A percentile compares a stretch with the other conserved stretches of the same genome.
Evolutionary conservation across 2,329 filamentous ascomycete species (phyloP).

Genomic region (Stemphylium vesicarium): DNA sequence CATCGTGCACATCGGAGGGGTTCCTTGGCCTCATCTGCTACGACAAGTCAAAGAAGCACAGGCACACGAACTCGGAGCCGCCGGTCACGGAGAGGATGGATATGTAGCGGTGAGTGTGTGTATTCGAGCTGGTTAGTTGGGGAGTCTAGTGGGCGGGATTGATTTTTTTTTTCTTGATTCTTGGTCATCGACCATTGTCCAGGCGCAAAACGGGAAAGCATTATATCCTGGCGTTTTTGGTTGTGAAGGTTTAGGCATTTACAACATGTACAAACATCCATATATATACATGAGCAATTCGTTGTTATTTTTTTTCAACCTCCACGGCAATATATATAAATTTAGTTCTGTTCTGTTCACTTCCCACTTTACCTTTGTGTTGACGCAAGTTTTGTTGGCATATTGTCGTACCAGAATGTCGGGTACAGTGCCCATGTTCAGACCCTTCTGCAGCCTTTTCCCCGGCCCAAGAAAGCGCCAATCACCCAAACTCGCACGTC

Average conservation of each 20-base stretch:
- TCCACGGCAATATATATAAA: too few species aligned
- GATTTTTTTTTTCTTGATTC: background rate
- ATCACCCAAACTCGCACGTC: background rate
- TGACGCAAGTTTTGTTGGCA: background rate
- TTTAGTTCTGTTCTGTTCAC: too few species aligned
- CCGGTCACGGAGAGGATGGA: conserved; percentile 33
- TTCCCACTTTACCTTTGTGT: too few species aligned
- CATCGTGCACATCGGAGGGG: conserved; percentile 34
- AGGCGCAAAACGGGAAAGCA: conserved; percentile 8
- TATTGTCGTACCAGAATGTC: background rate
- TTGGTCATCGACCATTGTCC: background rate
- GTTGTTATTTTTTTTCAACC: too few species aligned
- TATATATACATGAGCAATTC: too few species aligned
- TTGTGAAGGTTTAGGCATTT: background rate
- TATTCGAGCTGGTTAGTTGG: background rate
- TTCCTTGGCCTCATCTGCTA: conserved; percentile 43
- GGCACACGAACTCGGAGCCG: conserved; percentile 6
- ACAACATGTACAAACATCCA: background rate
- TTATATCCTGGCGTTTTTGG: conserved; percentile 18
- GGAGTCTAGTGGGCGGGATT: background rate
- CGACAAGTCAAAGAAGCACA: conserved; percentile 28
- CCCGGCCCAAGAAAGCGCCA: background rate
- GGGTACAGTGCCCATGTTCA: background rate
- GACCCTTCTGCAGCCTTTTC: background rate
- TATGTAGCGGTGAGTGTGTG: conserved; percentile 21